These are phyloP conservation scores for Calonectria crousiana DNA, from an alignment of 2,329 filamentous ascomycete species.

Conservation along the genomic window DNA sequence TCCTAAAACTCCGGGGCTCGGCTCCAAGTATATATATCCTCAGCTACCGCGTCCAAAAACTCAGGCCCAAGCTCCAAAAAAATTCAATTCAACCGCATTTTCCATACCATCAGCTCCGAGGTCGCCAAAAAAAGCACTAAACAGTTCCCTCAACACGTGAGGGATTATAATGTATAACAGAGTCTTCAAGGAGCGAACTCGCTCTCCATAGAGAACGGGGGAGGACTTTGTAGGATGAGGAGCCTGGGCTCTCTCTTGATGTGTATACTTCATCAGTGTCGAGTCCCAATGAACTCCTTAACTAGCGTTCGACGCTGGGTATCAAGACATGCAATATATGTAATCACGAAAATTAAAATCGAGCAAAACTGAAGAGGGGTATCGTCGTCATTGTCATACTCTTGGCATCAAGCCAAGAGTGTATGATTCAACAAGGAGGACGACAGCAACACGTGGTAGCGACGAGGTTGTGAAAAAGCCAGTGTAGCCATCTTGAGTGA, in stretches of 20 bases:
- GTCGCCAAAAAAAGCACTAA: conserved; percentile 38
- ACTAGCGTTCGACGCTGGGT: conserved; percentile 45
- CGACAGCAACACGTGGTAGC: conserved; percentile 5
- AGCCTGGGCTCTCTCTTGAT: conserved; percentile 35
- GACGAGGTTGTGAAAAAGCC: background rate
- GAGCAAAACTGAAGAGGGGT: conserved; percentile 40
- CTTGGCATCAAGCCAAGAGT: conserved; percentile 39
- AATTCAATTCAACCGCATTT: conserved; percentile 45
- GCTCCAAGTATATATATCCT: conserved; percentile 26
- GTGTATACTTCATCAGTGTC: conserved; percentile 37
- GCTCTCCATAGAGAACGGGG: conserved; percentile 17
- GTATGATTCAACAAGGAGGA: conserved; percentile 15
- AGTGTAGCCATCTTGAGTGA: conserved; percentile 28
- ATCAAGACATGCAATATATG: conserved; percentile 47
- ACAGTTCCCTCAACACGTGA: conserved; percentile 27
- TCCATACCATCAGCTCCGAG: conserved; percentile 36
- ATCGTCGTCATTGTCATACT: conserved; percentile 41
- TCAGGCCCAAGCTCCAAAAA: conserved; percentile 39
- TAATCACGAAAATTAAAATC: conserved; percentile 45
- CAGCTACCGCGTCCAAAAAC: conserved; percentile 19
- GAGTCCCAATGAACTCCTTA: conserved; percentile 38
- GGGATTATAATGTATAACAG: conserved; percentile 25
- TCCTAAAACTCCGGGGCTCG: conserved; percentile 6
- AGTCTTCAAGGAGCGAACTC: conserved; percentile 37
- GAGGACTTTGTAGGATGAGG: conserved; percentile 26